These are phyloP conservation scores for Xylaria digitata DNA, from an alignment of 2,329 filamentous ascomycete species.

Conservation along the genomic window DNA sequence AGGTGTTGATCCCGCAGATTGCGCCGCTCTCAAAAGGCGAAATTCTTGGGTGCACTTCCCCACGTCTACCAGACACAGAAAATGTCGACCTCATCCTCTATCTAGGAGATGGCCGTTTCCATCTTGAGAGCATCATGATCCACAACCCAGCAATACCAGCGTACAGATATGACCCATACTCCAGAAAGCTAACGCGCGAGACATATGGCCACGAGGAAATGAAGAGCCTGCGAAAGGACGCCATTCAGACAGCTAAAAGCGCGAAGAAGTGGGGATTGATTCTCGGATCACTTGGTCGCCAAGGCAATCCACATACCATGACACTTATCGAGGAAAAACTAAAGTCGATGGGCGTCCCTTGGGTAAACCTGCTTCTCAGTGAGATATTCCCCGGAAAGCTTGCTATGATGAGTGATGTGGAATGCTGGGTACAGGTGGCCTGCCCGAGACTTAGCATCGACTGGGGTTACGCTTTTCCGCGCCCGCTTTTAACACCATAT, in stretches of 20 bases:
- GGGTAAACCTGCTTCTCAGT: constrained; percentile 85
- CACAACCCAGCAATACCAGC: constrained; percentile 92
- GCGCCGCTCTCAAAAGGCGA: constrained; percentile 93
- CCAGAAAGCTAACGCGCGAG: constrained; percentile 88
- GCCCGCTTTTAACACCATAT: constrained; percentile 91
- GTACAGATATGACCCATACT: constrained; percentile 97
- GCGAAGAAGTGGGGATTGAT: constrained; percentile 96
- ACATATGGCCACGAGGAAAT: constrained; percentile 93
- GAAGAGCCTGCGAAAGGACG: constrained; percentile 80
- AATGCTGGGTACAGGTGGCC: constrained; percentile 98
- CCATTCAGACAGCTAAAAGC: constrained; percentile 78
- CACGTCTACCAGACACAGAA: constrained; percentile 69
- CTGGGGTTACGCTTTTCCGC: constrained; percentile 96
- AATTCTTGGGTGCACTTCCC: constrained; percentile 96
- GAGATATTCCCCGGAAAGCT: constrained; percentile 98
- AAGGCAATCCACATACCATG: constrained; percentile 96
- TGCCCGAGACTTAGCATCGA: constrained; percentile 98
- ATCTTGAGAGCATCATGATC: constrained; percentile 98
- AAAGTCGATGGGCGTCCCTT: constrained; percentile 76
- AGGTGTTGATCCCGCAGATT: constrained; percentile 89
- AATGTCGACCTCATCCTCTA: constrained; percentile 68
- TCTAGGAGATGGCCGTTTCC: constrained; percentile 55
- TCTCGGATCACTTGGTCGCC: constrained; percentile 88
- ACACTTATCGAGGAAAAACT: constrained; percentile 84
- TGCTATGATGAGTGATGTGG: constrained; percentile 91